Base-by-base conservation (phyloP, 352 stramenopile species). In the Saprolegnia diclina region DNA sequence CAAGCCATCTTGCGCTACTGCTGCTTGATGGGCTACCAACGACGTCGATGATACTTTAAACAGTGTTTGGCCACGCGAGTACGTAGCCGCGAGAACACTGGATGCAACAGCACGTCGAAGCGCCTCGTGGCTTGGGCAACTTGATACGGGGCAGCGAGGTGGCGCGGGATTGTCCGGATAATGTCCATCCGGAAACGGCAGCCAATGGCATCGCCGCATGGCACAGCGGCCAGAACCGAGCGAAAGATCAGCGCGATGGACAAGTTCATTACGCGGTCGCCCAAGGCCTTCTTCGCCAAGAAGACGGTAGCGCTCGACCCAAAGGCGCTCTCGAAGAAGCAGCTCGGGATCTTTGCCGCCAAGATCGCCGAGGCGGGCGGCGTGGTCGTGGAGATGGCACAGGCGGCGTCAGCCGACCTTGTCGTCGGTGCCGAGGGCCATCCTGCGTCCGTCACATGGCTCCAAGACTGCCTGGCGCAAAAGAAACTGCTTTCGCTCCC, bases 301-400 rank as follows among this genome's bases (percentile, higher is more conserved):
- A 59, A 59, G 52, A n/a, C 35, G 13, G 11, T 59, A 19, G n/a
- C 13, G 13, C 24, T 59, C 52, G 52, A 26, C 11, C 52, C 52
- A 3, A 24, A 14, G 13, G 11, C 13, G 52, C 24, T 59, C 24
- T 59, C 52, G 52, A 59, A 4, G 52, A 59, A 59, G 52, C 52
- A 59, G 52, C 13, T 59, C 11, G 35, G 16, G 3, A 9, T 40
- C 11, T n/a, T 59, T 35, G 35, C n/a, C 13, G 9, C 52, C 11
- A 59, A 59, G 52, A 59, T 59, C 35, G n/a, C 35, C 52, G 52
- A 59, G 35, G 52, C 52, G 13, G 52, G 52, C 24, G 52, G 52
- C 11, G 19, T 21, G 3, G 24, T 35, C 35, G 52, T 59, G 1
- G 52, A 59, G 13, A 24, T 59, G 24, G 24, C 52, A 14, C 11